These are phyloP conservation scores for Gaeumannomyces tritici DNA, from an alignment of 2,329 filamentous ascomycete genomes.

Conservation along the genomic window DNA sequence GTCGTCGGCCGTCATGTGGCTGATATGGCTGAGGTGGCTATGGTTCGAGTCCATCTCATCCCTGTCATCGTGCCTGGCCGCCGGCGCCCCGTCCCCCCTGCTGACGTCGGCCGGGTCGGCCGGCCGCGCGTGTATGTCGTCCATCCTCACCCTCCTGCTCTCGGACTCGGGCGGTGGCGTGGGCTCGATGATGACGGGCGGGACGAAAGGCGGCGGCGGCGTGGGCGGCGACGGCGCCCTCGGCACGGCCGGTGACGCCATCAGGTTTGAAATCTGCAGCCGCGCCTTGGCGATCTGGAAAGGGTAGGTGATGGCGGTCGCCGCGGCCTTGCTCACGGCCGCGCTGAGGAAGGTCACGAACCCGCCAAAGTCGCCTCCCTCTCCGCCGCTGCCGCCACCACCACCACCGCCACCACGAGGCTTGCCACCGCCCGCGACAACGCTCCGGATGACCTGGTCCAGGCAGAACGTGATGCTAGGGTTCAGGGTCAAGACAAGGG, in stretches of 20 bases:
- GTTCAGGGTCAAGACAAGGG: constrained; percentile 71
- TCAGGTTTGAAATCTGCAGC: constrained; percentile 52
- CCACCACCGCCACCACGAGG: neutral
- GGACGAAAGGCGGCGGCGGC: neutral
- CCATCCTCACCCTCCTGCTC: neutral
- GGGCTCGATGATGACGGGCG: neutral
- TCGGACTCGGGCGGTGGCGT: constrained; percentile 17
- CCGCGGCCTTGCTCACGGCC: constrained; percentile 68
- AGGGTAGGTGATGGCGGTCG: constrained; percentile 72
- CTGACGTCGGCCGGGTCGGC: constrained; percentile 7
- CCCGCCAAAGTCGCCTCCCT: constrained; percentile 15
- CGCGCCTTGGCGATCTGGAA: constrained; percentile 78
- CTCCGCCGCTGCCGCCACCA: constrained; percentile 17
- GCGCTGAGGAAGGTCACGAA: constrained; percentile 42
- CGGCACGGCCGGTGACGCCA: neutral
- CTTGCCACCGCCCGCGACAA: neutral
- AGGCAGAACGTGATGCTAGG: constrained; percentile 80
- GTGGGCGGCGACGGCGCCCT: neutral
- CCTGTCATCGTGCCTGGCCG: constrained; percentile 1
- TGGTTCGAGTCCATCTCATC: neutral
- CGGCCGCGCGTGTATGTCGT: constrained; percentile 8
- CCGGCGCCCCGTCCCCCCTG: neutral
- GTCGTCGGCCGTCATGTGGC: neutral
- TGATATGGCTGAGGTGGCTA: neutral
- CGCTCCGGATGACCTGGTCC: constrained; percentile 47